A percentile compares a stretch with the other conserved stretches of the same genome.
Conservation (phyloP, 352 stramenopile species). For the Globisporangium yorkense region DNA sequence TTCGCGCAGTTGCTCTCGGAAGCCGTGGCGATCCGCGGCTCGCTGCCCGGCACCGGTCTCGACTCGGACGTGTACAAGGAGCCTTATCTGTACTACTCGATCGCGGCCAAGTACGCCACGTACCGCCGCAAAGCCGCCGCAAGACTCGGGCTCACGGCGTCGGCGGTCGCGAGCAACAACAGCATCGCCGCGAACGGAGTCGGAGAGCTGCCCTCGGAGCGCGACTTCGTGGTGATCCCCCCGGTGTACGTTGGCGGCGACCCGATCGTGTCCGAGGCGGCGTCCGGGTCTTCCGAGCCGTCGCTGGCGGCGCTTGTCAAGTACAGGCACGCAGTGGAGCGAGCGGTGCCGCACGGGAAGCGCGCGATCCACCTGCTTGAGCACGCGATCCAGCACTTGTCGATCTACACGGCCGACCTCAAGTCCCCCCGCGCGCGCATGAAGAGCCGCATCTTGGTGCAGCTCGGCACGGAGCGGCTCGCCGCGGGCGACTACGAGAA, state of each 20-base stretch:
- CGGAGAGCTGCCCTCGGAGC: slow-evolving; percentile 19
- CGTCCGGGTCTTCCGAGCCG: slow-evolving; percentile 27
- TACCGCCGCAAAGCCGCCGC: slow-evolving; percentile 60
- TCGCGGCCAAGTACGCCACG: slow-evolving; percentile 81
- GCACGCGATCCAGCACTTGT: slow-evolving; percentile 69
- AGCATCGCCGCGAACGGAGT: background rate
- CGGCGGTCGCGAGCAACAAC: background rate
- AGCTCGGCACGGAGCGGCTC: slow-evolving; percentile 68
- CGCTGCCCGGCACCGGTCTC: slow-evolving; percentile 41
- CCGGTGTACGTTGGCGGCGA: slow-evolving; percentile 70
- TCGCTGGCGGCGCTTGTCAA: slow-evolving; percentile 53
- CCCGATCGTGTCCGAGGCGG: slow-evolving; percentile 48
- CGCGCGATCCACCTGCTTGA: slow-evolving; percentile 72
- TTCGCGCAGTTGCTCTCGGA: slow-evolving; percentile 80
- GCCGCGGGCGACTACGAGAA: slow-evolving; percentile 63
- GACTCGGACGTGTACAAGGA: slow-evolving; percentile 85
- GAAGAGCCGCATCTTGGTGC: slow-evolving; percentile 69
- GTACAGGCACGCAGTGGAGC: slow-evolving; percentile 60
- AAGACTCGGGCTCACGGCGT: slow-evolving; percentile 39
- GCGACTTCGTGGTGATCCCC: slow-evolving; percentile 66
- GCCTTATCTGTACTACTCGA: slow-evolving; percentile 82
- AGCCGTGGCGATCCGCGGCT: slow-evolving; percentile 60
- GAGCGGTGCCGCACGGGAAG: slow-evolving; percentile 53
- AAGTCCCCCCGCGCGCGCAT: slow-evolving; percentile 61
- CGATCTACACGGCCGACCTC: slow-evolving; percentile 56